phyloP scores from a whole-genome alignment of 2,329 filamentous ascomycete species.

The Ambrosiella beaveri region DNA sequence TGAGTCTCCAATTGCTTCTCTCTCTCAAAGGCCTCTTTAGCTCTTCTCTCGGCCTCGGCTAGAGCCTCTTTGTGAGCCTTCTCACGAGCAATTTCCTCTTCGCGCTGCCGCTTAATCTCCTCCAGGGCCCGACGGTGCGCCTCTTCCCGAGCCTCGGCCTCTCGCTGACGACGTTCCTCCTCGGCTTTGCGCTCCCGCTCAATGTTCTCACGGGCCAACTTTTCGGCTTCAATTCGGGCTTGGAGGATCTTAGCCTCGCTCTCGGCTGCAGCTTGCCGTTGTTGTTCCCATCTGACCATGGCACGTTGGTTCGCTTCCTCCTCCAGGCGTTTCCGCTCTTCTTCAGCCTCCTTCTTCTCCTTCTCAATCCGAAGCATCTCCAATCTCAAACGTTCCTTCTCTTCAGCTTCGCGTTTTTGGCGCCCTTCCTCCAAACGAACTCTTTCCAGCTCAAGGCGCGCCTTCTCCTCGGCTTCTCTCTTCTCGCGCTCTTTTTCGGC shows the following conservation, averaged over 20 bases:
- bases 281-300: conserved; percentile 25
- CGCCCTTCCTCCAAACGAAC: too few species aligned
- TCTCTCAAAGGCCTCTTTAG: conserved; percentile 22
- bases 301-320: conserved; percentile 15
- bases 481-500: background rate
- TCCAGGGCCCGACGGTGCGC: conserved; percentile 23
- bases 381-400: too few species aligned
- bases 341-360: background rate
- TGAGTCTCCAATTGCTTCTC: conserved; percentile 28
- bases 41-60: conserved; percentile 28
- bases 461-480: background rate
- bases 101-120: conserved; percentile 28
- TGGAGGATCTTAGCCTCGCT: conserved; percentile 25
- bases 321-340: conserved; percentile 13
- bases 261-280: conserved; percentile 21
- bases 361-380: background rate
- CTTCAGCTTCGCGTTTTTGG: background rate
- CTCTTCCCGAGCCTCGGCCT: conserved; percentile 20
- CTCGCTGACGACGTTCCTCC: conserved; percentile 21
- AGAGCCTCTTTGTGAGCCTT: conserved; percentile 24
- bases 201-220: conserved; percentile 27
- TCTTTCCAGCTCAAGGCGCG: conserved; percentile 17
- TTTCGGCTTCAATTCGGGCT: conserved; percentile 29
- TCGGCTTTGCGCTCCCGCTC: conserved; percentile 28
- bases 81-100: conserved; percentile 27